phyloP scores from a whole-genome alignment of 495 filamentous ascomycete genomes.

The Aspergillus ellipticus region DNA sequence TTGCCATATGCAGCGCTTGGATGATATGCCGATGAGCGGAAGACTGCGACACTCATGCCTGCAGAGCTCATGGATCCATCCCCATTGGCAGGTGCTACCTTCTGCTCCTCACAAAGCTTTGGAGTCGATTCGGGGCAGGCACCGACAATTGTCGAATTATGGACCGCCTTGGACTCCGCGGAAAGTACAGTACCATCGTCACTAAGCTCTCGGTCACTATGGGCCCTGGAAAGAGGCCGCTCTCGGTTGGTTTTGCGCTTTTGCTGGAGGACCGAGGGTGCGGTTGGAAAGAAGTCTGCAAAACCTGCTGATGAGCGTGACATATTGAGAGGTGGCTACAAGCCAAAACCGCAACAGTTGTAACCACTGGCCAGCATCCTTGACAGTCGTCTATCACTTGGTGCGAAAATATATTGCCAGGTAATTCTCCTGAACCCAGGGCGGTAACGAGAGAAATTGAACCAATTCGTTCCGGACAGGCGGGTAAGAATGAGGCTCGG shows the following conservation, averaged over 20 bases:
- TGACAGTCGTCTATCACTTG: conserved; percentile 22
- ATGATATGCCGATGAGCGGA: conserved; percentile 42
- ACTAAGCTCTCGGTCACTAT: conserved; percentile 20
- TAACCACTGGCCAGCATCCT: conserved; percentile 43
- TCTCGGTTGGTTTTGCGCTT: conserved; percentile 46
- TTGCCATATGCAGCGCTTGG: conserved; percentile 43
- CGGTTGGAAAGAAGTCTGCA: conserved; percentile 87
- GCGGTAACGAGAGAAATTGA: conserved; percentile 1
- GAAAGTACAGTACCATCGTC: conserved; percentile 7
- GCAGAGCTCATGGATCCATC: conserved; percentile 64
- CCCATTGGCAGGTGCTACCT: conserved; percentile 35
- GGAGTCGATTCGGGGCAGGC: conserved; percentile 11
- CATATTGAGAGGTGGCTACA: conserved; percentile 56
- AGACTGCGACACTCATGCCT: conserved; percentile 60
- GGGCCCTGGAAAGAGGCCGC: conserved; percentile 33
- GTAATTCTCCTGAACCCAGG: conserved; percentile 20
- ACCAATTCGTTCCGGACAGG: not conserved
- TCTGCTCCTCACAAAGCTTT: conserved; percentile 6
- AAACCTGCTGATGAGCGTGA: conserved; percentile 80
- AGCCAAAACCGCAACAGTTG: conserved; percentile 32
- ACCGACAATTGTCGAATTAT: conserved; percentile 9
- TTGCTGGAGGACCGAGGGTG: conserved; percentile 63
- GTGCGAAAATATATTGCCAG: conserved; percentile 23
- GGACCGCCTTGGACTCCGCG: conserved; percentile 5
- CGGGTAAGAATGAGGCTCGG: not conserved